These are phyloP conservation scores for Cyclotella baltica DNA, from an alignment of 108 stramenopile genomes.

Conservation along the genomic window DNA sequence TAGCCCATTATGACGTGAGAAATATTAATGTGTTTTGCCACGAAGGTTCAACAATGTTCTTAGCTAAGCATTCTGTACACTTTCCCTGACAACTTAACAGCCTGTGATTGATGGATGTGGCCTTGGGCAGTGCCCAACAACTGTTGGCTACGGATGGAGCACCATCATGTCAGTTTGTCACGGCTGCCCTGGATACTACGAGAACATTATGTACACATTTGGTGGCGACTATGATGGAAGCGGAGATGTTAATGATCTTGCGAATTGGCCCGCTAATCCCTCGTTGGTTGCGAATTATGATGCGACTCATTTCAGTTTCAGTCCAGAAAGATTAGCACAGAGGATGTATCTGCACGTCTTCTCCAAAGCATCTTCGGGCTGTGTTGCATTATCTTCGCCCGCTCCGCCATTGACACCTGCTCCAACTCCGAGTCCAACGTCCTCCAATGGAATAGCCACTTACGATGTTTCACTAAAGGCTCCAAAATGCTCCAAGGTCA, in stretches of 20 bases:
- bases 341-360: conserved; percentile 22
- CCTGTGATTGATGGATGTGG: conserved; percentile 25
- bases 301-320: not conserved
- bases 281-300: conserved; percentile 13
- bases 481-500: conserved; percentile 16
- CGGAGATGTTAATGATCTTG: conserved; percentile 4
- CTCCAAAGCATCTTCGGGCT: not conserved
- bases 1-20: not conserved
- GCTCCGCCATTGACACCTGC: not conserved
- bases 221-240: conserved; percentile 14
- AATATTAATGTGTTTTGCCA: not conserved
- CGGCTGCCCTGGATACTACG: conserved; percentile 12
- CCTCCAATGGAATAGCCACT: not conserved
- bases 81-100: not conserved
- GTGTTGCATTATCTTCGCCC: not conserved
- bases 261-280: conserved; percentile 10
- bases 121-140: not conserved
- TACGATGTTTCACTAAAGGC: conserved; percentile 9
- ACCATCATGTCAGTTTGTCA: conserved; percentile 34
- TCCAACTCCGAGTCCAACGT: conserved; percentile 2
- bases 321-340: conserved; percentile 3
- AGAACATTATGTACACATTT: conserved; percentile 29
- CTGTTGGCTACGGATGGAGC: not conserved
- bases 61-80: not conserved
- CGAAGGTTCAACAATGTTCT: not conserved